A percentile compares a stretch with the other conserved stretches of the same genome.
Evolutionary conservation across 352 stramenopile genomes (phyloP).

Genomic region (Pythium scleroteichum): DNA sequence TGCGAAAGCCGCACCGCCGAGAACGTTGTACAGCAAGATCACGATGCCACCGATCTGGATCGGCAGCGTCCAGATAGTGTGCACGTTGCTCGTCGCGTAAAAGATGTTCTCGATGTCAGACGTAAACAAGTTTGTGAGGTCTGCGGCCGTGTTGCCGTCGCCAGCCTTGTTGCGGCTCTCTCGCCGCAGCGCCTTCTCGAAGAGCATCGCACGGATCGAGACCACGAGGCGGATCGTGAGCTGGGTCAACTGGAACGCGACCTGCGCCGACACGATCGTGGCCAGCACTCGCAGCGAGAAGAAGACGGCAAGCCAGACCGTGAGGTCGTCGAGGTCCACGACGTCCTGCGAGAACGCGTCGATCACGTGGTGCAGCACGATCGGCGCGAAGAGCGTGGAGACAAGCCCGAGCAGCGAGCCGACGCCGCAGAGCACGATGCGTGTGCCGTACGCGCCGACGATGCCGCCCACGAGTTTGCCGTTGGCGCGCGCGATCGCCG

Average conservation of each 20-base stretch:
- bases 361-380: conserved; percentile 50
- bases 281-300: conserved; percentile 39
- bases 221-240: conserved; percentile 35
- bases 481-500: conserved; percentile 22
- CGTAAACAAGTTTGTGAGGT: conserved; percentile 93
- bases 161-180: conserved; percentile 4
- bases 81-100: conserved; percentile 33
- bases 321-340: conserved; percentile 30
- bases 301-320: conserved; percentile 44
- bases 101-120: conserved; percentile 81
- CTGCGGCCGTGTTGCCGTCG: conserved; percentile 21
- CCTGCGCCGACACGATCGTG: conserved; percentile 29
- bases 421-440: conserved; percentile 34
- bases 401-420: conserved; percentile 32
- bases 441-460: conserved; percentile 25
- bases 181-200: conserved; percentile 42
- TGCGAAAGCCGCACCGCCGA: conserved; percentile 25
- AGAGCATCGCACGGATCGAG: conserved; percentile 41
- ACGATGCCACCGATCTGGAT: conserved; percentile 28
- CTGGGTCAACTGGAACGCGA: conserved; percentile 32
- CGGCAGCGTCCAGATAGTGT: conserved; percentile 35
- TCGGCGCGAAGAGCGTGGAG: conserved; percentile 42
- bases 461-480: conserved; percentile 34
- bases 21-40: conserved; percentile 24
- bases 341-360: conserved; percentile 25